Evolutionary conservation across 1,284 basidiomycete species (phyloP), one percentile per base, ranked within the genome.

Genomic region (Irpex rosettiformis): DNA sequence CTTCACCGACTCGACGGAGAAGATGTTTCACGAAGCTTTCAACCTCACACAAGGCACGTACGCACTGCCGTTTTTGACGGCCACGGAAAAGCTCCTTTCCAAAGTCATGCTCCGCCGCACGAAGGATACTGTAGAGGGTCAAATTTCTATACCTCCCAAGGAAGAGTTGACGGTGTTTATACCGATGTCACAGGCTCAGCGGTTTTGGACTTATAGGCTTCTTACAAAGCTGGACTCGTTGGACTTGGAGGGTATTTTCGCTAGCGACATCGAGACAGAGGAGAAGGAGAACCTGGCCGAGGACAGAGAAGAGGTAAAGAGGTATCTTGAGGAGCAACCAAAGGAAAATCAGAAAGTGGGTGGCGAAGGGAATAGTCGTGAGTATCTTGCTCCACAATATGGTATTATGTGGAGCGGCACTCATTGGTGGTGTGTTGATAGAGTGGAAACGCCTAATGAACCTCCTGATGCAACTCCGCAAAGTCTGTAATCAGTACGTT

Each of bases 181-280:
- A 55, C 81, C 85, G 1, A 72, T 86, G 66, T 79, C 80, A 0
- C 83, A 84, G 61, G 76, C 78, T 0, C 84, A 86, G 65, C 69
- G 82, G 45, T 86, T 85, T 64, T 86, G 85, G 84, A 83, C 79
- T 3, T 81, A 81, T 63, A 72, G 81, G 21, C 67, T 86, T 7
- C 68, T 86, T 30, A 83, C 79, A 33, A 72, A 76, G 30, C 75
- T 85, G 70, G 79, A 83, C 58, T 72, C 73, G 2, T 59, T 77
- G 18, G 78, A 82, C 45, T 64, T 85, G 16, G 63, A 75, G 60
- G 72, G 77, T 40, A 77, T 86, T 49, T 85, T 85, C 56, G 67
- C 66, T n/a, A 62, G 64, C 10, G 54, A 66, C 33, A 68, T 13
- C 70, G 70, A 54, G 69, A 74, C 21, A 11, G 7, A 11, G 8